Percentiles rank a stretch among this genome's conserved stretches.
These are phyloP conservation scores for Phaeotremella fagi DNA, from an alignment of 768 basidiomycete species.

Conservation along the genomic window DNA sequence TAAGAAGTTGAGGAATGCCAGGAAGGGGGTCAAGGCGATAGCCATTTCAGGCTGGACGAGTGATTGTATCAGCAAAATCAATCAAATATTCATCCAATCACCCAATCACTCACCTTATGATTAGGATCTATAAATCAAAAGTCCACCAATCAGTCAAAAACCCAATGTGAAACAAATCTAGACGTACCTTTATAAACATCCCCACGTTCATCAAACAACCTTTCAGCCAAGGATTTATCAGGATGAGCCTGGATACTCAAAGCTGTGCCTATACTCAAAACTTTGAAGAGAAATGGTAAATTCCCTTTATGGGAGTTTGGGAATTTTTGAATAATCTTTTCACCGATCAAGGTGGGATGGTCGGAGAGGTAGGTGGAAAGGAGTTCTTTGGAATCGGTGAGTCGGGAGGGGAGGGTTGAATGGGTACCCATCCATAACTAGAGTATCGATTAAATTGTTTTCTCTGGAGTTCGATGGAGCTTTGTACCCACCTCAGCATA, in stretches of 20 bases:
- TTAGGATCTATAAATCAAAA: conserved; percentile 61
- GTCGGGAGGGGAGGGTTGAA: conserved; percentile 63
- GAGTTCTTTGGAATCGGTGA: conserved; percentile 53
- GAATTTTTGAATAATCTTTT: conserved; percentile 50
- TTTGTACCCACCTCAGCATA: conserved; percentile 77
- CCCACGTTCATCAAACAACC: conserved; percentile 63
- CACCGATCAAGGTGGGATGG: conserved; percentile 67
- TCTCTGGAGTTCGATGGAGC: neutral
- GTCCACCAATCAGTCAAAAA: neutral
- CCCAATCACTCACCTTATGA: conserved; percentile 60
- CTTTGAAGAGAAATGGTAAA: conserved; percentile 87
- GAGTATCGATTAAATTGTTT: neutral
- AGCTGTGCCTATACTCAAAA: conserved; percentile 81
- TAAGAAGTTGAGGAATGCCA: conserved; percentile 86
- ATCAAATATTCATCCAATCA: neutral
- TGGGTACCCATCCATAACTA: conserved; percentile 99
- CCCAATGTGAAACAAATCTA: neutral
- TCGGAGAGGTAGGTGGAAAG: conserved; percentile 59
- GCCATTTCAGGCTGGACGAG: conserved; percentile 87
- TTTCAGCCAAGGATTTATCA: conserved; percentile 73
- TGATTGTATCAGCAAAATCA: neutral
- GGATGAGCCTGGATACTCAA: conserved; percentile 90
- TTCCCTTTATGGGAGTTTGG: conserved; percentile 63
- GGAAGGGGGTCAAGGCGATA: conserved; percentile 86
- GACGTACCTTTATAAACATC: conserved; percentile 82